phyloP scores from a whole-genome alignment of 345 rosid species.

The Lumnitzera racemosa region DNA sequence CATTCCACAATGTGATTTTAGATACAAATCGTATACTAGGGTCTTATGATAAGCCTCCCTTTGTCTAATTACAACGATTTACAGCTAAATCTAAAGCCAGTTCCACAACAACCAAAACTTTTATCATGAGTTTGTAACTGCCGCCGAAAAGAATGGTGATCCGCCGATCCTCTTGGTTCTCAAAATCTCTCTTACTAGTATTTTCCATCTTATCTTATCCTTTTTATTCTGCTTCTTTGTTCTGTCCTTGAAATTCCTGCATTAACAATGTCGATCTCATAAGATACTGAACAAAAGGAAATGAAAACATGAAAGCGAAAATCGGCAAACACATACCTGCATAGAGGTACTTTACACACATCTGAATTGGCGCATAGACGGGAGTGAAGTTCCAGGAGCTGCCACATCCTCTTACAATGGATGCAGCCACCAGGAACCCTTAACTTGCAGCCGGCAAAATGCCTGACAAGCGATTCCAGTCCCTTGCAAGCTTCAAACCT shows the following conservation, averaged over 20 bases:
- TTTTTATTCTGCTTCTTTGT: slow-evolving; percentile 60
- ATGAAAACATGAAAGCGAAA: not conserved
- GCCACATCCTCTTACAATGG: slow-evolving; percentile 98
- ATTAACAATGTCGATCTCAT: not conserved
- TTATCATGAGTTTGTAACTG: not conserved
- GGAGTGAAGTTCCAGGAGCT: slow-evolving; percentile 72
- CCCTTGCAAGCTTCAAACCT: slow-evolving; percentile 69
- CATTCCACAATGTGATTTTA: too few species aligned
- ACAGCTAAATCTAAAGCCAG: too few species aligned
- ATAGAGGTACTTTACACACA: slow-evolving; percentile 74
- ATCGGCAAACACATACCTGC: slow-evolving; percentile 32
- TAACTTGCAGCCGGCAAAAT: slow-evolving; percentile 68
- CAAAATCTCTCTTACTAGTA: slow-evolving; percentile 54
- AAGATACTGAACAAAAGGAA: not conserved
- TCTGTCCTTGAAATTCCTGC: slow-evolving; percentile 68
- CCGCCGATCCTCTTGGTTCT: slow-evolving; percentile 48
- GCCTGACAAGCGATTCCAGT: slow-evolving; percentile 66
- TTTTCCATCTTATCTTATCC: slow-evolving; percentile 65
- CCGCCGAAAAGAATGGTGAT: slow-evolving; percentile 39
- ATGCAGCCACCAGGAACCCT: slow-evolving; percentile 77
- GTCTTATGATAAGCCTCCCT: too few species aligned
- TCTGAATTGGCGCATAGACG: slow-evolving; percentile 62
- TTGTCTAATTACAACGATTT: too few species aligned
- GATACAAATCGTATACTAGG: too few species aligned
- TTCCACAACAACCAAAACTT: not conserved